Evolutionary conservation across 768 basidiomycete species (phyloP).

Genomic region (Boletus huronensis): DNA sequence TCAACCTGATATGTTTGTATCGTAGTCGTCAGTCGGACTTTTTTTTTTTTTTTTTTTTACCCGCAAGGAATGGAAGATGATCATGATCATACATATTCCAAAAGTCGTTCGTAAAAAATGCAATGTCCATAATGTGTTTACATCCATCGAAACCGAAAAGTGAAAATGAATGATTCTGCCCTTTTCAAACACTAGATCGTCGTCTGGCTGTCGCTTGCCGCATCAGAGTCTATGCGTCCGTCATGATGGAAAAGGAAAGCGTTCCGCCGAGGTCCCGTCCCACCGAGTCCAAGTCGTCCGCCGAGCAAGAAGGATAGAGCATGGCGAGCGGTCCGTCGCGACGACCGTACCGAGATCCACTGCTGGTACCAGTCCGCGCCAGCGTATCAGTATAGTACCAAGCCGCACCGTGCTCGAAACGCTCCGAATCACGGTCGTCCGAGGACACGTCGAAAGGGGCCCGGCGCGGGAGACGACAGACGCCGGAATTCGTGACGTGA

Average conservation of each 20-base stretch:
- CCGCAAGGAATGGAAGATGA: conserved; percentile 27
- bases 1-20: conserved; percentile 28
- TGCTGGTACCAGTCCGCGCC: too few species aligned
- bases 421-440: too few species aligned
- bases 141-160: not conserved
- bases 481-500: not conserved
- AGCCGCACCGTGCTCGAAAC: not conserved
- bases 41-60: conserved; percentile 10
- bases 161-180: not conserved
- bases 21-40: conserved; percentile 23
- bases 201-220: too few species aligned
- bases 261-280: conserved; percentile 3
- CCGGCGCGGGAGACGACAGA: not conserved
- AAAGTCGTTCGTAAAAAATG: not conserved
- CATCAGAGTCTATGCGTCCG: not conserved
- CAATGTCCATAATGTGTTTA: conserved; percentile 7
- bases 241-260: conserved; percentile 3
- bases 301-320: conserved; percentile 2
- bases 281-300: not conserved
- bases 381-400: too few species aligned
- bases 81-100: conserved; percentile 26
- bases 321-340: conserved; percentile 2
- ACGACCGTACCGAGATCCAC: not conserved
- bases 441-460: not conserved
- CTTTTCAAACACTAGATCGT: not conserved